Evolutionary conservation across 148 eudicot genomes (phyloP), one percentile per base, ranked within the genome.

Genomic region (Cornus florida): DNA sequence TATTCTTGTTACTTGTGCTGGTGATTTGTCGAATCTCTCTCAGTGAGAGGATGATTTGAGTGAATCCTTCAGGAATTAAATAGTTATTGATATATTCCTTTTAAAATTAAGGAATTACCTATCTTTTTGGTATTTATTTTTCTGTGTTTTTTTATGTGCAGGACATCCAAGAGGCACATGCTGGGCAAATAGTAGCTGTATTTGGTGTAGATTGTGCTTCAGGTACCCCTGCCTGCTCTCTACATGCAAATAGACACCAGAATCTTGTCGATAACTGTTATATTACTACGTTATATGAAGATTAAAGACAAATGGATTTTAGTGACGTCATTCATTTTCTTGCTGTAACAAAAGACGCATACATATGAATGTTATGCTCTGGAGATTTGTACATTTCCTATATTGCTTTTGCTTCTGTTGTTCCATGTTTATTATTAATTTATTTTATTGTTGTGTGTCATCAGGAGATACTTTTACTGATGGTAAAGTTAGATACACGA

Each of bases 91-190:
- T 67, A 33, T 57, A 8, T 71, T 7, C 67, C 10, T 72, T 7
- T 4, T 17, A 62, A 6, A 62, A 62, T 62, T 24, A 62, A 6
- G 4, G 23, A n/a, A 62, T 62, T 17, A 2, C 23, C 1, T 19
- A n/a, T 62, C 7, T 62, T 0, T 62, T 2, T 62, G 66, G 66
- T 62, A 62, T 17, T 23, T 24, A 33, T 38, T 4, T 69, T 77
- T 74, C 35, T 65, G 16, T 5, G 67, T 66, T 17, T 53, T 46
- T 71, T 20, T 46, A 84, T 73, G 67, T 79, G 57, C 68, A 95
- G 99, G 99, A 95, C 80, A 95, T 95, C 81, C 99, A 93, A 88
- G 94, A 95, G 89, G 99, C 99, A 66, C 97, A 95, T 84, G 99
- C 99, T 32, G 99, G 99, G 67, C 97, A 95, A 83, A 95, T 95